phyloP scores from a whole-genome alignment of 768 basidiomycete genomes.

The Leccinum imitatum region DNA sequence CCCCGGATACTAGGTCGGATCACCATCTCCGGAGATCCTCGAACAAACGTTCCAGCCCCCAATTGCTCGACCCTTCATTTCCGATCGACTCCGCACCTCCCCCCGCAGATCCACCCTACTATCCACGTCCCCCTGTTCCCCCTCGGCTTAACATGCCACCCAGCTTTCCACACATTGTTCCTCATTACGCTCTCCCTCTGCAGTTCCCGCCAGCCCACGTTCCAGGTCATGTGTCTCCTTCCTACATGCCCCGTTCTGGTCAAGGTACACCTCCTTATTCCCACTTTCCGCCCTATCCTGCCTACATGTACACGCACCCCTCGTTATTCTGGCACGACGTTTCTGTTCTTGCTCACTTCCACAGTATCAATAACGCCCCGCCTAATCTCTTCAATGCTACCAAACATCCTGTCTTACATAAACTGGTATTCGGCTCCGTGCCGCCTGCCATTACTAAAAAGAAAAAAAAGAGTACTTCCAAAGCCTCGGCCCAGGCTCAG shows the following conservation, averaged over 20 bases:
- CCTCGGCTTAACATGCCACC: slow-evolving; percentile 26
- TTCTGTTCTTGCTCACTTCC: slow-evolving; percentile 19
- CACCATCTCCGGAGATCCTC: slow-evolving; percentile 14
- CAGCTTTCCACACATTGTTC: slow-evolving; percentile 17
- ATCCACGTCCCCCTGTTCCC: slow-evolving; percentile 20
- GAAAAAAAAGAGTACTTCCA: slow-evolving; percentile 10
- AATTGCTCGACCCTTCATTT: slow-evolving; percentile 18
- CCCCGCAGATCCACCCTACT: slow-evolving; percentile 15
- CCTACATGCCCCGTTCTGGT: slow-evolving; percentile 26
- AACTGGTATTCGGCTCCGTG: slow-evolving; percentile 20
- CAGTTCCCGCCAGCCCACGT: slow-evolving; percentile 18
- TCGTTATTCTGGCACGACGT: slow-evolving; percentile 40
- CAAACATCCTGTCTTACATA: slow-evolving; percentile 10
- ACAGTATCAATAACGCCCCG: slow-evolving; percentile 12
- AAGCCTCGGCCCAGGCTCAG: slow-evolving; percentile 3
- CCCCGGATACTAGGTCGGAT: slow-evolving; percentile 26
- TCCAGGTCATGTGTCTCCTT: slow-evolving; percentile 27
- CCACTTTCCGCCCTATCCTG: slow-evolving; percentile 35
- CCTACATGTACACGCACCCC: slow-evolving; percentile 36
- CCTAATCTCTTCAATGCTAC: slow-evolving; percentile 13
- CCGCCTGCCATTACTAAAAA: slow-evolving; percentile 18
- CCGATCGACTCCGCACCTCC: slow-evolving; percentile 12
- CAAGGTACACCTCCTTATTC: slow-evolving; percentile 37
- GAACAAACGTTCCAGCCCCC: slow-evolving; percentile 19
- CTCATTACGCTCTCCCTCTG: slow-evolving; percentile 18